These are phyloP conservation scores for Forsythia suspensa DNA, from an alignment of 257 asterid genomes.

Conservation along the genomic window DNA sequence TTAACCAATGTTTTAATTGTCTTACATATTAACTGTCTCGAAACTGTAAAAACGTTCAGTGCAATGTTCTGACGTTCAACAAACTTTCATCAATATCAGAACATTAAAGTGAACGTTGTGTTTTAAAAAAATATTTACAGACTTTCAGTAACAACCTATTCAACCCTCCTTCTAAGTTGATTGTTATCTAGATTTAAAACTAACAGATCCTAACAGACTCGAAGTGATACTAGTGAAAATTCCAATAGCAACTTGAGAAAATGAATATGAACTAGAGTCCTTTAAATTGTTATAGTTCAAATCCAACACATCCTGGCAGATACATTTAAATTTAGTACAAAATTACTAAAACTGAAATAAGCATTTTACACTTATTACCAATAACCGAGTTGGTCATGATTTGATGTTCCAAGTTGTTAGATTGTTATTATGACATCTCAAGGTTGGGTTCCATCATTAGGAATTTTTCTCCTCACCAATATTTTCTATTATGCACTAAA, in stretches of 20 bases:
- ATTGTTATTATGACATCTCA: background rate
- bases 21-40: too few species aligned
- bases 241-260: constrained; percentile 61
- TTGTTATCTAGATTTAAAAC: too few species aligned
- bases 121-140: too few species aligned
- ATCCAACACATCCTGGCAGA: constrained; percentile 49
- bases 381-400: background rate
- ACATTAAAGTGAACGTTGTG: too few species aligned
- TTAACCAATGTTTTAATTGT: too few species aligned
- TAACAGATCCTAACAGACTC: constrained; percentile 58
- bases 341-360: background rate
- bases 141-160: too few species aligned
- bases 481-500: background rate
- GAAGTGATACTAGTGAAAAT: constrained; percentile 54
- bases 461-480: background rate
- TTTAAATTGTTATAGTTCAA: constrained; percentile 28
- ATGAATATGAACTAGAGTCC: constrained; percentile 43
- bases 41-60: too few species aligned
- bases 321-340: constrained; percentile 17
- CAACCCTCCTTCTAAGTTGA: too few species aligned
- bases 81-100: too few species aligned
- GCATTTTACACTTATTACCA: background rate
- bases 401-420: background rate
- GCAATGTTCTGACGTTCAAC: too few species aligned
- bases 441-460: background rate